phyloP scores from a whole-genome alignment of 129 eudicot genomes.

The Flaveria linearis region DNA sequence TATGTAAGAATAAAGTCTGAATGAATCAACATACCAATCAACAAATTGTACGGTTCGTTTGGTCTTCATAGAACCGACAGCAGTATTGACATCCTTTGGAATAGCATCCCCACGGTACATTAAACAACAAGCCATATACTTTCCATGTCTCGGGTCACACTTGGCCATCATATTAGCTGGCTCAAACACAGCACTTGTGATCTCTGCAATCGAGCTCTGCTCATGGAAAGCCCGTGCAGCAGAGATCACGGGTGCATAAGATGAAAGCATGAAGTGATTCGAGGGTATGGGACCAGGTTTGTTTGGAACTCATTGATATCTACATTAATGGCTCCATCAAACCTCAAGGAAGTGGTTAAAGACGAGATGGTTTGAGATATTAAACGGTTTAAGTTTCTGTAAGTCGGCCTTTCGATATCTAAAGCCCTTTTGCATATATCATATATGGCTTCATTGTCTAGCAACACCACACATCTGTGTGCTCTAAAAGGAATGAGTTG shows the following conservation, averaged over 20 bases:
- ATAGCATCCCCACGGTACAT: constrained; percentile 91
- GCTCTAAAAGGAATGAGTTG: constrained; percentile 80
- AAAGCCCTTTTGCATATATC: constrained; percentile 68
- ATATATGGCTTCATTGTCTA: constrained; percentile 77
- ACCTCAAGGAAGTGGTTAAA: constrained; percentile 74
- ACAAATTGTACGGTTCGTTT: constrained; percentile 81
- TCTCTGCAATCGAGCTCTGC: constrained; percentile 73
- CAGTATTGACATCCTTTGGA: constrained; percentile 85
- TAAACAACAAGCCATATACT: constrained; percentile 84
- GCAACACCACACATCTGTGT: constrained; percentile 69
- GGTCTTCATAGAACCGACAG: constrained; percentile 70
- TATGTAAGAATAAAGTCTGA: constrained; percentile 1
- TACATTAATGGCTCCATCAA: constrained; percentile 89
- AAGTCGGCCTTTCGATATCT: constrained; percentile 77
- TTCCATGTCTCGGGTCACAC: constrained; percentile 87
- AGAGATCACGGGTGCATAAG: constrained; percentile 84
- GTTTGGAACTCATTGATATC: constrained; percentile 84
- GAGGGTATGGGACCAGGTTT: constrained; percentile 83
- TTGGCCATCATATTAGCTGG: constrained; percentile 89
- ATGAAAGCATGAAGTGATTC: constrained; percentile 90
- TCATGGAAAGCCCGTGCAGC: constrained; percentile 79
- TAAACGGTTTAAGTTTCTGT: constrained; percentile 78
- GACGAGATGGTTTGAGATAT: constrained; percentile 77
- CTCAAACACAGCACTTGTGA: constrained; percentile 76
- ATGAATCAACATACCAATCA: constrained; percentile 61